phyloP scores from a whole-genome alignment of 768 basidiomycete species.

The Kwoniella newhampshirensis region DNA sequence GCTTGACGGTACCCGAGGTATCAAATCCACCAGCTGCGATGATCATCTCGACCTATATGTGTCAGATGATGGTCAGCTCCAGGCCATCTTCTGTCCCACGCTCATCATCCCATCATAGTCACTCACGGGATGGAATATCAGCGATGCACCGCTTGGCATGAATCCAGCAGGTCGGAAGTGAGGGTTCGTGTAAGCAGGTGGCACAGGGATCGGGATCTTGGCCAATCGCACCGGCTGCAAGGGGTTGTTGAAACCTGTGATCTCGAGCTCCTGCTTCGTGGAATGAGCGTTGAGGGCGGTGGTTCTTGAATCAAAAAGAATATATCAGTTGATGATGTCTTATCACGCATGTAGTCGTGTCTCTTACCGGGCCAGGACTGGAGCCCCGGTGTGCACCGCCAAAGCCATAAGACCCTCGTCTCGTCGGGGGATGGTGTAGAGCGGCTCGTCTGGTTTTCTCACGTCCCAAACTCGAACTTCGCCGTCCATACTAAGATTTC shows the following conservation, averaged over 20 bases:
- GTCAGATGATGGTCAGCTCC: too few relatives aligned
- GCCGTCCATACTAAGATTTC: constrained; percentile 69
- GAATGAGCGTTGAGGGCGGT: constrained; percentile 40
- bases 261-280: constrained; percentile 40
- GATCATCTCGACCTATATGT: constrained; percentile 46
- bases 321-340: not conserved
- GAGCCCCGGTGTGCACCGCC: constrained; percentile 78
- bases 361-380: constrained; percentile 79
- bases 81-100: not conserved
- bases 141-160: constrained; percentile 46
- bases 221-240: constrained; percentile 34
- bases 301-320: constrained; percentile 19
- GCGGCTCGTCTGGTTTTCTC: constrained; percentile 63
- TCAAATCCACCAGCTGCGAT: constrained; percentile 52
- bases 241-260: constrained; percentile 43
- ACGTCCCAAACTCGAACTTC: constrained; percentile 90
- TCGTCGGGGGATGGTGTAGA: constrained; percentile 66
- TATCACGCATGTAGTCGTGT: not conserved
- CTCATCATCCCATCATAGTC: not conserved
- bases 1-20: constrained; percentile 42
- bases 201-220: constrained; percentile 35
- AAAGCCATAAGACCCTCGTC: constrained; percentile 75
- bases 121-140: constrained; percentile 54
- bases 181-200: constrained; percentile 21
- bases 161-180: constrained; percentile 23